Evolutionary conservation across 306 rosid genomes (phyloP).

Genomic region (barrel medic (Medicago truncatula)): MtrunA17r5.0-ANR NC_053045.1:55332001-55332500

Average conservation of each 20-base stretch:
- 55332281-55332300: slow-evolving; percentile 79
- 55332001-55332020: slow-evolving; percentile 67
- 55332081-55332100: slow-evolving; percentile 69
- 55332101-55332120: slow-evolving; percentile 88
- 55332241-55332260: slow-evolving; percentile 77
- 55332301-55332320: slow-evolving; percentile 89
- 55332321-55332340: slow-evolving; percentile 78
- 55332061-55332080: slow-evolving; percentile 74
- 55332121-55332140: slow-evolving; percentile 81
- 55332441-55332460: slow-evolving; percentile 80
- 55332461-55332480: slow-evolving; percentile 70
- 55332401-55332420: slow-evolving; percentile 53
- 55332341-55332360: slow-evolving; percentile 76
- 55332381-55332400: slow-evolving; percentile 60
- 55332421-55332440: slow-evolving; percentile 49
- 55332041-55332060: slow-evolving; percentile 83
- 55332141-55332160: slow-evolving; percentile 67
- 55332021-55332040: slow-evolving; percentile 87
- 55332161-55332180: slow-evolving; percentile 69
- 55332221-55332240: slow-evolving; percentile 77
- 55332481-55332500: slow-evolving; percentile 75
- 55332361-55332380: slow-evolving; percentile 60
- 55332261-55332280: slow-evolving; percentile 85
- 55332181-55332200: slow-evolving; percentile 59
- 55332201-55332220: slow-evolving; percentile 83